phyloP scores from a whole-genome alignment of 495 filamentous ascomycete species.

The Penicillium atrosanguineum region DNA sequence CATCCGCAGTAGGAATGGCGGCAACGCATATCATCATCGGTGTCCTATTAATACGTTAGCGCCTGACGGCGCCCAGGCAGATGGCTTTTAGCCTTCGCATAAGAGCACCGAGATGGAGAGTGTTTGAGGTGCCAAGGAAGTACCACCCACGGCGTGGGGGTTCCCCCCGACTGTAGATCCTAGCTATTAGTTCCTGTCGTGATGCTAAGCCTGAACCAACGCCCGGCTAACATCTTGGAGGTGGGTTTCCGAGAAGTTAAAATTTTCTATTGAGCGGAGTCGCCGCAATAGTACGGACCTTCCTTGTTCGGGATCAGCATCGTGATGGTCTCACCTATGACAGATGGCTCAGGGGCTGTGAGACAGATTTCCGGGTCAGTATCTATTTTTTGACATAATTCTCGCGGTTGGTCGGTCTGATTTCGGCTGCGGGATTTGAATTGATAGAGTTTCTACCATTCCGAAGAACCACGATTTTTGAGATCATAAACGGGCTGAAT shows the following conservation, averaged over 20 bases:
- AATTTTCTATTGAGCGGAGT: background rate
- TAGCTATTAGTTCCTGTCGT: constrained; percentile 9
- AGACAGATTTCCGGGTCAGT: constrained; percentile 14
- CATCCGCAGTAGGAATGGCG: constrained; percentile 4
- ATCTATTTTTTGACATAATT: background rate
- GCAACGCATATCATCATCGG: background rate
- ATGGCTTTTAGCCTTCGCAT: no score
- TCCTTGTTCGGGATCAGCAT: constrained; percentile 8
- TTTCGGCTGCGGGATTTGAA: constrained; percentile 1
- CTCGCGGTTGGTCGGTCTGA: constrained; percentile 2
- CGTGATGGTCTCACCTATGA: background rate
- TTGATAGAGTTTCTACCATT: background rate
- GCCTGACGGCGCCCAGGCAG: background rate
- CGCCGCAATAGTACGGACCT: constrained; percentile 5
- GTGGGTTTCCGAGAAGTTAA: constrained; percentile 7
- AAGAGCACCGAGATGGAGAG: no score
- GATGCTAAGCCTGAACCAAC: constrained; percentile 7
- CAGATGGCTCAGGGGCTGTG: constrained; percentile 18
- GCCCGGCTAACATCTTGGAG: background rate
- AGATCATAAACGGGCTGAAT: background rate
- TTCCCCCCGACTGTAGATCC: constrained; percentile 6
- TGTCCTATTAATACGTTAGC: background rate
- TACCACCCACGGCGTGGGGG: background rate
- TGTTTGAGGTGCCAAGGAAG: no score
- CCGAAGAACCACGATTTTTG: background rate